A percentile compares a stretch with the other conserved stretches of the same genome.
These are phyloP conservation scores for Beauveria brongniartii DNA, from an alignment of 2,329 filamentous ascomycete genomes.

Conservation along the genomic window DNA sequence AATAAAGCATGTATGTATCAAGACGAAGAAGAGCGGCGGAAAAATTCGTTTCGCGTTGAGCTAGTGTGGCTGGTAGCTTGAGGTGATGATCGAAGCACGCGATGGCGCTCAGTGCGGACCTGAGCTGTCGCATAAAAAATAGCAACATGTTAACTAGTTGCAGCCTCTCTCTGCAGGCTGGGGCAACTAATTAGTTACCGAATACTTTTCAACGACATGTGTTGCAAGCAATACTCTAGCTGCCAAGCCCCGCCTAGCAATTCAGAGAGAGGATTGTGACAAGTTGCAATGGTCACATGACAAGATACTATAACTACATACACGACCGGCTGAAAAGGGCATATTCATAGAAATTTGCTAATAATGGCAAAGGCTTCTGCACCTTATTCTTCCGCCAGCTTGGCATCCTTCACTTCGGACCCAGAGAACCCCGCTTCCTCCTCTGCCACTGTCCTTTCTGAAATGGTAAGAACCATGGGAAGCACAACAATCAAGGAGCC, in stretches of 20 bases:
- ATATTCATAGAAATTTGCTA: not conserved
- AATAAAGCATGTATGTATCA: too few relatives aligned
- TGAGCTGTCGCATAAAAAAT: not conserved
- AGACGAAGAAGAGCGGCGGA: too few relatives aligned
- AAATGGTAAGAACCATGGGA: conserved; percentile 33
- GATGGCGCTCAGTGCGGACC: not conserved
- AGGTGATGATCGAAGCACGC: not conserved
- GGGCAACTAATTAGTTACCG: too few relatives aligned
- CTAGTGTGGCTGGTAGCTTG: not conserved
- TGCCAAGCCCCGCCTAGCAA: too few relatives aligned
- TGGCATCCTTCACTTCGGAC: conserved; percentile 11
- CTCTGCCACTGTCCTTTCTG: conserved; percentile 18
- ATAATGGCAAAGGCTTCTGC: not conserved
- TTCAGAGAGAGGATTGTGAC: not conserved
- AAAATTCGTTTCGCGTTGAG: not conserved
- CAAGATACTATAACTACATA: not conserved
- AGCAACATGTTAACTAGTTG: too few relatives aligned
- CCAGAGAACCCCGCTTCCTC: conserved; percentile 17
- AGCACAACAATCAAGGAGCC: conserved; percentile 33
- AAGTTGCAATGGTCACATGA: not conserved
- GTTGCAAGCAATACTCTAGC: too few relatives aligned
- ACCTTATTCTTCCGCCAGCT: conserved; percentile 11
- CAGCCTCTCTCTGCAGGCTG: too few relatives aligned
- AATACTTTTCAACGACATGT: too few relatives aligned
- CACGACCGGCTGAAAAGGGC: not conserved